Base-by-base conservation (phyloP, 2,329 filamentous ascomycete species). In the Fusarium nelsonii region DNA sequence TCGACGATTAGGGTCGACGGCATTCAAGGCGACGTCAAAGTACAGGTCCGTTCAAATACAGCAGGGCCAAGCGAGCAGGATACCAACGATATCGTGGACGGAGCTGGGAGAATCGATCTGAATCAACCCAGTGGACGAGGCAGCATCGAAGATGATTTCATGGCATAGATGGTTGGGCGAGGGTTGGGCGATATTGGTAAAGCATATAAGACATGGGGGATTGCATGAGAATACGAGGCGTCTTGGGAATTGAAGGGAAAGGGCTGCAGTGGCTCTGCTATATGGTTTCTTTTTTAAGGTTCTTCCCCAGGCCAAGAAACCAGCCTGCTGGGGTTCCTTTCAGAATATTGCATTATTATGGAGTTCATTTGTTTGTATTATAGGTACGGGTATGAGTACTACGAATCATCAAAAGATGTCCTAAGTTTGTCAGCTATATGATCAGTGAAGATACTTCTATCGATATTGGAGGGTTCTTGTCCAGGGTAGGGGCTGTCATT, bases 21-120 rank as follows among this genome's bases (percentile, higher is more conserved):
- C 46, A 83, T 88, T 11, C 80, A 82, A 15, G 86, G 85, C 16
- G 86, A 88, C 65, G 83, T 89, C 26, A 84, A 85, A 68, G 85
- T 88, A 10, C 82, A 86, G 67, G 81, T 87, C 8, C 82, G 84
- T 30, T 78, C 78, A 8, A 74, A 73, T 34, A 73, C 66, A 14
- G 73, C 74, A 8, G 69, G 70, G 2, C 75, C 77, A 6, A 58
- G 63, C 28, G 63, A 62, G 16, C 66, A 76, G 45, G 74, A 79
- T 49, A 69, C 76, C 57, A 68, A 79, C 64, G 73, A 83, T 34
- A 75, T 85, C n/a, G 78, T 83, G 14, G 81, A 82, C 46, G 80
- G 81, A 68, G 79, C 82, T 36, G 80, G 81, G 3, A 76, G 78
- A 57, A 75, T 85, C 66, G 81, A 81, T 18, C 70, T 84, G 55